Evolutionary conservation across 2,329 filamentous ascomycete genomes (phyloP).

Genomic region (Aspergillus spinulosporus): DNA sequence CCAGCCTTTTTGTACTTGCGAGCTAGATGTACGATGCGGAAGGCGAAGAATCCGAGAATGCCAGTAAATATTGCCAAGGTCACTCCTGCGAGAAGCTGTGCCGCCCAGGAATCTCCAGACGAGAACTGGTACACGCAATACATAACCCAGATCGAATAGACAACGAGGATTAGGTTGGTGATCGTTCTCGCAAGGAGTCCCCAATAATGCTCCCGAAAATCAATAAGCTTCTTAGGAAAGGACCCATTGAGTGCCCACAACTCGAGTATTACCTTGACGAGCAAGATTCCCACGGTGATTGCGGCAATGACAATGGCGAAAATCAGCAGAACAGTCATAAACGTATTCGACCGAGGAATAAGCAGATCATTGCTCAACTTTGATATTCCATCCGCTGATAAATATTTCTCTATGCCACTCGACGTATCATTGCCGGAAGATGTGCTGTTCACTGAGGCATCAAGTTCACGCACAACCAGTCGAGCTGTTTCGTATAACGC

Average conservation of each 20-base stretch:
- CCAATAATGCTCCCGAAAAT: slow-evolving; percentile 97
- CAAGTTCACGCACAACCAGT: slow-evolving; percentile 56
- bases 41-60: slow-evolving; percentile 78
- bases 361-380: slow-evolving; percentile 79
- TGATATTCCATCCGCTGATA: slow-evolving; percentile 71
- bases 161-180: slow-evolving; percentile 82
- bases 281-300: slow-evolving; percentile 80
- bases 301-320: slow-evolving; percentile 83
- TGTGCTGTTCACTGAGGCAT: slow-evolving; percentile 44
- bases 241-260: slow-evolving; percentile 85
- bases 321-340: slow-evolving; percentile 90
- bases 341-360: slow-evolving; percentile 86
- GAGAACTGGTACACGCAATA: slow-evolving; percentile 98
- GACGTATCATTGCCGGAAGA: slow-evolving; percentile 28
- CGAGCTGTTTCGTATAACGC: slow-evolving; percentile 44
- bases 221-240: slow-evolving; percentile 75
- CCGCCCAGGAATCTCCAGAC: slow-evolving; percentile 89
- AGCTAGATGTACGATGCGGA: slow-evolving; percentile 77
- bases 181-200: slow-evolving; percentile 84
- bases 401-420: slow-evolving; percentile 34
- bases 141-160: slow-evolving; percentile 93
- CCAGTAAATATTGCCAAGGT: slow-evolving; percentile 79
- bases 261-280: slow-evolving; percentile 90
- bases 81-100: slow-evolving; percentile 77
- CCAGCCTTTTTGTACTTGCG: slow-evolving; percentile 71